Base-by-base conservation (phyloP, 495 filamentous ascomycete species). In the Neurospora sp. region DNA sequence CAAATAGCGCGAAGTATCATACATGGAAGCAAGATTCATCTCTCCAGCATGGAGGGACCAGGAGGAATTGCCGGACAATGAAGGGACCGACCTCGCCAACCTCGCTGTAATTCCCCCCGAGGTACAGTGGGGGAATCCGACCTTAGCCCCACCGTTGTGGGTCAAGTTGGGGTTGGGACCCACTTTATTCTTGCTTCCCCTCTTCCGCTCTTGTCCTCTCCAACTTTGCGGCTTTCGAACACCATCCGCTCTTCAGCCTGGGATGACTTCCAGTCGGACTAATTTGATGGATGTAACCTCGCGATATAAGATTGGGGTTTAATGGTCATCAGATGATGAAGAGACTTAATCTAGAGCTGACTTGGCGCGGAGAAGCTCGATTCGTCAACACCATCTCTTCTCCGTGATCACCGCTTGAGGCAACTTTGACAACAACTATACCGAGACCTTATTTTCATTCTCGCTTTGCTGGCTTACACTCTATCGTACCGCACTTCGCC, bases 81-180 rank as follows among this genome's bases (percentile, higher is more conserved):
- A 15, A 2, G 5, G 10, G 21, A 28, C 11, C 13, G 28, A 66
- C 54, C 72, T 74, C 28, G 28, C 21, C 9, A 42, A 38, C 42
- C 78, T 81, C 80, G 80, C 79, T 80, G 74, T 72, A 78, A 77
- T 77, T 75, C 15, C 72, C 9, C 21, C 80, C 80, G 79, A 81
- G 75, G 7, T 21, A 39, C 45, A 72, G 70, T 39, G 34, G 71
- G 48, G 40, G 69, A 43, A 70, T 28, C 21, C 1, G 24, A 11
- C 5, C 10, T 24, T 5, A 11, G 21, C 24, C 48, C 28, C 54
- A 3, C 28, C 6, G 6, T 62, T 2, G 24, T 19, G 54, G 54
- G 54, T 9, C 24, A 31, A 62, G 6, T 62, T 66, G 54, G 54
- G 28, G 15, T 19, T 4, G 15, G 3, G 54, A 8, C 15, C 54